Base-by-base conservation (phyloP, 495 filamentous ascomycete species). In the Achaetomiella virescens region DNA sequence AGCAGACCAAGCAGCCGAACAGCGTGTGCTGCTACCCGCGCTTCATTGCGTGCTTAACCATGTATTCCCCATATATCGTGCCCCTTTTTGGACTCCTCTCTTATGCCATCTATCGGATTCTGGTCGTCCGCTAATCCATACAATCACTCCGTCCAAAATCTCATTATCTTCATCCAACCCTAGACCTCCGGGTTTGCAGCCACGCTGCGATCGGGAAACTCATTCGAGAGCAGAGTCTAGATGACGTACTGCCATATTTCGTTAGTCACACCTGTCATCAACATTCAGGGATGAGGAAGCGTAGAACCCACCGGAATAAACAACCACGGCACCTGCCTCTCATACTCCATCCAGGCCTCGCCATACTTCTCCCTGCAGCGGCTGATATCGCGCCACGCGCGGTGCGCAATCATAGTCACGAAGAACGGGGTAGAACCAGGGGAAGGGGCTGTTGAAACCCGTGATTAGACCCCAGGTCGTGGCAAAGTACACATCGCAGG, bases 401-500 rank as follows among this genome's bases (percentile, higher is more conserved):
- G 88, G 73, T 98, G 93, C 15, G 82, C 74, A 67, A 98, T 97
- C 93, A 98, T 97, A 63, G 71, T 75, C 22, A 78, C 74, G 69
- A 98, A 98, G 77, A 98, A 98, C 40, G 12, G 91, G 89, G 64
- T 97, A 95, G 71, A 98, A 98, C 91, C 92, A 98, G 2, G 93
- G 93, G 74, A 97, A 91, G 3, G 93, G 92, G 69, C 83, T 88
- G 20, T 74, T 76, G 58, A 85, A 84, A 4, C 82, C 82, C 9
- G 80, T 82, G 55, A 84, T 75, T 29, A 85, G 61, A 9, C 78
- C 82, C 82, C 80, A 83, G 41, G 63, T 69, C 29, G 73, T 62
- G 25, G 90, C 83, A 61, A 97, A 96, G 70, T 79, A 91, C 11
- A 87, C 76, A 69, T 98, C 93, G 71, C 90, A 95, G 6, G 89